Evolutionary conservation across 352 stramenopile species (phyloP).

Genomic region (Globisporangium nunn): DNA sequence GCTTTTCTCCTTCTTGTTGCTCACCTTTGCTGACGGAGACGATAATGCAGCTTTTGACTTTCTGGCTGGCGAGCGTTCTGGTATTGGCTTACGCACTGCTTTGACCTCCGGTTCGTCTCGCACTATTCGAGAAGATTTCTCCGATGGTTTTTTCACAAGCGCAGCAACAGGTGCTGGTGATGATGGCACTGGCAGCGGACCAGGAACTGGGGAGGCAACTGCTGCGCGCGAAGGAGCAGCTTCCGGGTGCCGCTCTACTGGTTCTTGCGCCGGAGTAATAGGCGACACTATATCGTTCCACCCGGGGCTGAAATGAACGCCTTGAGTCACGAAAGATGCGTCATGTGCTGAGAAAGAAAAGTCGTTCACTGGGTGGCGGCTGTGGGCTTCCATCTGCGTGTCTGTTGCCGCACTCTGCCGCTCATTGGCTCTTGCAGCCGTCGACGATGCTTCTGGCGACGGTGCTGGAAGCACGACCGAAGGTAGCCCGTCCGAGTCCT

Average conservation of each 20-base stretch:
- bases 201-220: neutral
- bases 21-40: constrained; percentile 5
- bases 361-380: neutral
- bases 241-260: neutral
- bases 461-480: neutral
- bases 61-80: neutral
- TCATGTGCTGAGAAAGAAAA: constrained; percentile 13
- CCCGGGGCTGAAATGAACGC: constrained; percentile 8
- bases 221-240: neutral
- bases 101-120: neutral
- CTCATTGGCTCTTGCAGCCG: neutral
- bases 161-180: neutral
- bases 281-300: constrained; percentile 8
- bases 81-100: neutral
- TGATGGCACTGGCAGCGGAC: neutral
- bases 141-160: no score
- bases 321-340: constrained; percentile 9
- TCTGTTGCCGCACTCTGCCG: neutral
- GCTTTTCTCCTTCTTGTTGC: constrained; percentile 5
- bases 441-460: neutral
- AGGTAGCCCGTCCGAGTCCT: neutral
- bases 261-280: neutral
- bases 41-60: neutral
- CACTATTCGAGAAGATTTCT: neutral
- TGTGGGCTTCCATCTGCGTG: constrained; percentile 6